A percentile compares a stretch with the other conserved stretches of the same genome.
Evolutionary conservation across 2,329 filamentous ascomycete genomes (phyloP).

Genomic region (Colletotrichum sp.): DNA sequence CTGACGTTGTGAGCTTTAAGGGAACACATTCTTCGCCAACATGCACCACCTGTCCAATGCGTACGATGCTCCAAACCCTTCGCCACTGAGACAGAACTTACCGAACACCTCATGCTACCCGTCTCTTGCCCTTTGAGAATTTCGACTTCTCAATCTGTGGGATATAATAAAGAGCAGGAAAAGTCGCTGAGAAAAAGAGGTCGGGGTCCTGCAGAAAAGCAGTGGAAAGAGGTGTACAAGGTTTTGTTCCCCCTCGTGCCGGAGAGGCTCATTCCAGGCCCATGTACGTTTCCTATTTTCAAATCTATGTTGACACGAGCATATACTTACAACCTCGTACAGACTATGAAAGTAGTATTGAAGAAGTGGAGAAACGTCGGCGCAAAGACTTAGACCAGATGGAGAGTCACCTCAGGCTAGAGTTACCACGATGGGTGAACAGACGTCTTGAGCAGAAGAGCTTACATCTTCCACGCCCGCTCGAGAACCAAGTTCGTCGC

Average conservation of each 20-base stretch:
- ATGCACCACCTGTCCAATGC: accelerated
- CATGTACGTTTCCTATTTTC: too few relatives aligned
- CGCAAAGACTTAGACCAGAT: neutral
- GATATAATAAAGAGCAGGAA: neutral
- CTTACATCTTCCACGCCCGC: accelerated
- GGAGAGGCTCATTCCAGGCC: neutral
- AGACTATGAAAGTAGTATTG: accelerated
- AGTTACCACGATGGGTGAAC: too few relatives aligned
- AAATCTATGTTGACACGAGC: too few relatives aligned
- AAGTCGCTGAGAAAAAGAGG: neutral
- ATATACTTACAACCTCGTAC: too few relatives aligned
- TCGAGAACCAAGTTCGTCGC: accelerated
- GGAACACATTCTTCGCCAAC: neutral
- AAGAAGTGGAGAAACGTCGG: neutral
- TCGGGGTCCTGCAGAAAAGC: neutral
- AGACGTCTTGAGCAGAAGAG: neutral
- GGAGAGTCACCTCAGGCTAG: accelerated
- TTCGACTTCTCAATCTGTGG: accelerated
- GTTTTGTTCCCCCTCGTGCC: accelerated
- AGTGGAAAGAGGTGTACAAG: neutral
- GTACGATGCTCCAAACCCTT: too few relatives aligned
- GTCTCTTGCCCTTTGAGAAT: accelerated
- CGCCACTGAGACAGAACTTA: neutral
- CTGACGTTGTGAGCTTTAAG: too few relatives aligned
- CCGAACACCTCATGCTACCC: accelerated